Evolutionary conservation across 495 filamentous ascomycete species (phyloP).

Genomic region (Penicilliopsis zonata): DNA sequence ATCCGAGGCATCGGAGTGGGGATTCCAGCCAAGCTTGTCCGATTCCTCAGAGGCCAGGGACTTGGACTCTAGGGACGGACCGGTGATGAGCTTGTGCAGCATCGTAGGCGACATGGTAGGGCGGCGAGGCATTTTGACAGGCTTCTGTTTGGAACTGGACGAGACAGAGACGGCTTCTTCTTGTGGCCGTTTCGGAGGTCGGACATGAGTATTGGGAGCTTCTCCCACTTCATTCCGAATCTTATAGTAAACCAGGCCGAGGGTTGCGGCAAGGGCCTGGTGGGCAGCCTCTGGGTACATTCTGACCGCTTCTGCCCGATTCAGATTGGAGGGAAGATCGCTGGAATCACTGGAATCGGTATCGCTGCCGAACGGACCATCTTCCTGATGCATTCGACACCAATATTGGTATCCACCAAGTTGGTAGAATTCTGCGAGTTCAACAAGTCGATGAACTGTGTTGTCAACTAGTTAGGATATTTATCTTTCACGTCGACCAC

Average conservation of each 20-base stretch:
- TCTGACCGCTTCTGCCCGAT: constrained; percentile 22
- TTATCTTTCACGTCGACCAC: constrained; percentile 2
- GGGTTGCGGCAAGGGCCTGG: constrained; percentile 27
- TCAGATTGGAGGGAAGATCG: constrained; percentile 17
- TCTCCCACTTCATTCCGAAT: constrained; percentile 32
- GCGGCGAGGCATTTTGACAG: constrained; percentile 24
- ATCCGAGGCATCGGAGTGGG: constrained; percentile 26
- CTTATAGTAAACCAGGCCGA: constrained; percentile 30
- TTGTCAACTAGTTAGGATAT: constrained; percentile 5
- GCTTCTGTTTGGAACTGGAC: constrained; percentile 22
- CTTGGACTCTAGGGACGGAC: constrained; percentile 24
- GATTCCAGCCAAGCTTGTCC: constrained; percentile 28
- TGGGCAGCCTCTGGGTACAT: constrained; percentile 27
- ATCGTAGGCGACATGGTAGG: constrained; percentile 20
- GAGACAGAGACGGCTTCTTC: constrained; percentile 21
- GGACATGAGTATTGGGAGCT: constrained; percentile 13
- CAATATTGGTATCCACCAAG: constrained; percentile 29
- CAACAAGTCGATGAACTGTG: constrained; percentile 24
- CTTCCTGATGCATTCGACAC: constrained; percentile 20
- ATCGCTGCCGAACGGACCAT: constrained; percentile 16
- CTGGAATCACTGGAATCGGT: constrained; percentile 29
- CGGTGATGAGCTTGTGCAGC: constrained; percentile 20
- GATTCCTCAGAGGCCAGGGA: constrained; percentile 24
- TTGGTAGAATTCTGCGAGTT: constrained; percentile 31
- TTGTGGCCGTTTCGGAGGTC: constrained; percentile 25